Conservation (phyloP, 306 rosid genomes). For the Acacia acuminata region DNA sequence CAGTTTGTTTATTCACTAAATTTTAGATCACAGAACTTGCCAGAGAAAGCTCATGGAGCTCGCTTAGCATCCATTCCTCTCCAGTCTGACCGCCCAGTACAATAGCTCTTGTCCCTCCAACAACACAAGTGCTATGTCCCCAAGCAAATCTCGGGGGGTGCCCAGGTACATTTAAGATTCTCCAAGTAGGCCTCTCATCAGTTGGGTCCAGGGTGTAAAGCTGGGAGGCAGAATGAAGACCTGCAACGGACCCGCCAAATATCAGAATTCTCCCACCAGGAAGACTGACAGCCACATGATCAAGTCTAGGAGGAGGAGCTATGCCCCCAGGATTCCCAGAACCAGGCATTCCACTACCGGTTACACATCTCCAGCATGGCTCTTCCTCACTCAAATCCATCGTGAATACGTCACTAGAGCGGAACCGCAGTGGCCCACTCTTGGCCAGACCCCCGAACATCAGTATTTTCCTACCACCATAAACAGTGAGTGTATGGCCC, state of each 20-base stretch:
- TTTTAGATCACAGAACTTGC: slow-evolving; percentile 74
- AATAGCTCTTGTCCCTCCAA: slow-evolving; percentile 97
- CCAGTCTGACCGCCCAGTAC: slow-evolving; percentile 99
- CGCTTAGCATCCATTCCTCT: slow-evolving; percentile 99
- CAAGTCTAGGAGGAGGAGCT: slow-evolving; percentile 99
- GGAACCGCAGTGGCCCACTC: slow-evolving; percentile 95
- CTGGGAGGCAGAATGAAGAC: slow-evolving; percentile 99
- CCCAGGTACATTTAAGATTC: slow-evolving; percentile 91
- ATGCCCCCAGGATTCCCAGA: slow-evolving; percentile 96
- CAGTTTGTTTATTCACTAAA: slow-evolving; percentile 37
- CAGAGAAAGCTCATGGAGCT: slow-evolving; percentile 93
- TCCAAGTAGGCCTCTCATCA: slow-evolving; percentile 98
- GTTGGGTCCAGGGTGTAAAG: slow-evolving; percentile 95
- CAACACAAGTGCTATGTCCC: slow-evolving; percentile 99
- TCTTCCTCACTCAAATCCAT: slow-evolving; percentile 98
- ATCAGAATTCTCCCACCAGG: slow-evolving; percentile 98
- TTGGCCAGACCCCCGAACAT: slow-evolving; percentile 99
- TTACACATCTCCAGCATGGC: slow-evolving; percentile 97
- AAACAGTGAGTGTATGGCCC: slow-evolving; percentile 92
- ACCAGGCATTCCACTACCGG: slow-evolving; percentile 97
- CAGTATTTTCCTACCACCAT: slow-evolving; percentile 96
- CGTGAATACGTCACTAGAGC: slow-evolving; percentile 94
- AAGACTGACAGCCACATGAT: slow-evolving; percentile 96
- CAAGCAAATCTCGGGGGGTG: slow-evolving; percentile 96
- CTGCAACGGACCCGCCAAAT: slow-evolving; percentile 99